phyloP scores from a whole-genome alignment of 768 basidiomycete genomes.

The Russula brevipes region DNA sequence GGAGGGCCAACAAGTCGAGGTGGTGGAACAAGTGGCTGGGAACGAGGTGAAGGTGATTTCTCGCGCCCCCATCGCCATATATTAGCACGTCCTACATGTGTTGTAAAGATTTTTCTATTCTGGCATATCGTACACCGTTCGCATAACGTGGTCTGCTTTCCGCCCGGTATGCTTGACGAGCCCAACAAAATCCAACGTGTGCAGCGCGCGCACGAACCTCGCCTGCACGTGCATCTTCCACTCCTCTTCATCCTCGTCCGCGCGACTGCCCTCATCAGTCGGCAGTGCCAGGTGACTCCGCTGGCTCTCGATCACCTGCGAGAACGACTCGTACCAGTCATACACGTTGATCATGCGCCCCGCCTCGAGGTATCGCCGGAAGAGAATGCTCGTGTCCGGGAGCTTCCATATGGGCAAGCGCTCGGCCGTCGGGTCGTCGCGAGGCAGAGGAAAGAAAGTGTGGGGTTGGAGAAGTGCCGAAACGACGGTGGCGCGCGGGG shows the following conservation, averaged over 20 bases:
- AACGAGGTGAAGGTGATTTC: neutral
- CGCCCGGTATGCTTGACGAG: slow-evolving; percentile 75
- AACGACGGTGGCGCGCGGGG: slow-evolving; percentile 54
- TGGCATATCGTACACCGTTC: slow-evolving; percentile 55
- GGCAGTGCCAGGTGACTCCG: slow-evolving; percentile 26
- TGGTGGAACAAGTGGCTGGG: slow-evolving; percentile 14
- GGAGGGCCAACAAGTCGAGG: slow-evolving; percentile 5
- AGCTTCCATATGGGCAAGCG: slow-evolving; percentile 42
- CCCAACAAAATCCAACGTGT: slow-evolving; percentile 77
- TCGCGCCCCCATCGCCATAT: neutral
- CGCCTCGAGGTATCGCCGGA: slow-evolving; percentile 70
- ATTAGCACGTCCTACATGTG: neutral
- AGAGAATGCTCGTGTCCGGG: slow-evolving; percentile 73
- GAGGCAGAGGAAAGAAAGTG: slow-evolving; percentile 36
- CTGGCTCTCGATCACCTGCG: slow-evolving; percentile 59
- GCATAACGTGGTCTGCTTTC: slow-evolving; percentile 70
- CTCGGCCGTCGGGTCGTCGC: neutral
- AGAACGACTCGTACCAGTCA: slow-evolving; percentile 84
- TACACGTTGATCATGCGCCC: slow-evolving; percentile 82
- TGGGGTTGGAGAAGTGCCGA: slow-evolving; percentile 57
- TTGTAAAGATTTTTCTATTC: slow-evolving; percentile 22
- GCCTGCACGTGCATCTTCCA: slow-evolving; percentile 68
- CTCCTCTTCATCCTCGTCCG: slow-evolving; percentile 39
- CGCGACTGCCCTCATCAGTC: slow-evolving; percentile 14
- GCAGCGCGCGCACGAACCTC: slow-evolving; percentile 71